phyloP scores from a whole-genome alignment of 495 filamentous ascomycete species.

The Parathielavia appendiculata region DNA sequence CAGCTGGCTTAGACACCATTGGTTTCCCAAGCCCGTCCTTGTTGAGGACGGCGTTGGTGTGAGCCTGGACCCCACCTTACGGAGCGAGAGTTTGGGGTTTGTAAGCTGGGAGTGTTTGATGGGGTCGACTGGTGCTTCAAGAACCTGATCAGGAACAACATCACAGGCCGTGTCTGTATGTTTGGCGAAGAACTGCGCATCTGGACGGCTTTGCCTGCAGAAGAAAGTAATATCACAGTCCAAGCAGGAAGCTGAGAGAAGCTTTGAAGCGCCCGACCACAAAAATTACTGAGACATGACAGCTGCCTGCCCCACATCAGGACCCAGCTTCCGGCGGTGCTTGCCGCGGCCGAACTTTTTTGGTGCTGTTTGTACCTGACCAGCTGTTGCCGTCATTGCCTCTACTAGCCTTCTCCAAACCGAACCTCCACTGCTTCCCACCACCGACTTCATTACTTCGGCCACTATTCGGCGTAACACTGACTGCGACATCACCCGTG shows the following conservation, averaged over 20 bases:
- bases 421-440: not conserved
- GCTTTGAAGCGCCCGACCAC: no score
- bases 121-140: not conserved
- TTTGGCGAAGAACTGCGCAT: no score
- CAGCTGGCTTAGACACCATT: no score
- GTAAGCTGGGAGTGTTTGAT: no score
- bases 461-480: constrained; percentile 9
- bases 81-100: not conserved
- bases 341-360: constrained; percentile 28
- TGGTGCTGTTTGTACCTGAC: constrained; percentile 28
- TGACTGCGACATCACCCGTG: constrained; percentile 15
- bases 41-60: not conserved
- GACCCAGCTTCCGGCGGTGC: constrained; percentile 21
- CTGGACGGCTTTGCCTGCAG: not conserved
- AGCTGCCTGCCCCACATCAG: constrained; percentile 18
- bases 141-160: no score
- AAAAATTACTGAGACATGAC: no score
- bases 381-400: constrained; percentile 32
- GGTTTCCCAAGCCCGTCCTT: no score
- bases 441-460: constrained; percentile 9
- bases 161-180: no score
- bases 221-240: not conserved
- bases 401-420: constrained; percentile 21
- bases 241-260: no score
- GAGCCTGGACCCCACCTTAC: not conserved